Percentiles rank a stretch among this genome's conserved stretches.
Conservation (phyloP, 1,139 yeast species). For the Saccharomyces hybrid region DNA sequence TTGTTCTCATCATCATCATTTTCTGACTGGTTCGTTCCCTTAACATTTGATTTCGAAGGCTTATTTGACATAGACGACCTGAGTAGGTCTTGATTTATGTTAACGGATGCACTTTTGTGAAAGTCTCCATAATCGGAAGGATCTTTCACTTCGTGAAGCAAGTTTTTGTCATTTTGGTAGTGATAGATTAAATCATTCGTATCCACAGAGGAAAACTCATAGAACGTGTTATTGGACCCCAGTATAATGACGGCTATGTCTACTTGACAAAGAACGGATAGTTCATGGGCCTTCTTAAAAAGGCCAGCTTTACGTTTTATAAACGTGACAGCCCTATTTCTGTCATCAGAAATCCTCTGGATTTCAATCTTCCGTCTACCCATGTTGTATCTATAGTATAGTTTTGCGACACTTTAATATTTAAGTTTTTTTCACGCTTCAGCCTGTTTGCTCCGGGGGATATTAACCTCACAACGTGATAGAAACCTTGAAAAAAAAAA, state of each 20-base stretch:
- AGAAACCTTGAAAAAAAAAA: neutral
- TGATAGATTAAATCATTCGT: constrained; percentile 52
- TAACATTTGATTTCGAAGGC: neutral
- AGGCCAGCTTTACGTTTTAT: constrained; percentile 92
- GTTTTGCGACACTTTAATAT: neutral
- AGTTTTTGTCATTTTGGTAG: constrained; percentile 37
- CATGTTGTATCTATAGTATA: constrained; percentile 39
- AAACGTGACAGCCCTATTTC: constrained; percentile 84
- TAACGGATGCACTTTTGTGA: constrained; percentile 22
- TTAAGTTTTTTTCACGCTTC: constrained; percentile 1
- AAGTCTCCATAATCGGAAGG: constrained; percentile 50
- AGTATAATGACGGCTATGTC: constrained; percentile 86
- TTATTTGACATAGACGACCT: neutral
- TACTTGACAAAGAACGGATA: constrained; percentile 85
- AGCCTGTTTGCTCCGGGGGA: neutral
- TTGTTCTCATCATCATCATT: neutral
- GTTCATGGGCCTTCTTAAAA: constrained; percentile 92
- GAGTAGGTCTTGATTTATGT: neutral
- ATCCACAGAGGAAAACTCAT: constrained; percentile 74
- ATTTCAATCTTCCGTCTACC: constrained; percentile 96
- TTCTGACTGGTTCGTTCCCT: neutral
- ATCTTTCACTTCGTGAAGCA: constrained; percentile 50
- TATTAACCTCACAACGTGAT: neutral
- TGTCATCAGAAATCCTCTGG: constrained; percentile 82
- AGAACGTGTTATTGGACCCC: constrained; percentile 67